Conservation (phyloP, 2,329 filamentous ascomycete genomes). For the Lachnellula subtilissima region DNA sequence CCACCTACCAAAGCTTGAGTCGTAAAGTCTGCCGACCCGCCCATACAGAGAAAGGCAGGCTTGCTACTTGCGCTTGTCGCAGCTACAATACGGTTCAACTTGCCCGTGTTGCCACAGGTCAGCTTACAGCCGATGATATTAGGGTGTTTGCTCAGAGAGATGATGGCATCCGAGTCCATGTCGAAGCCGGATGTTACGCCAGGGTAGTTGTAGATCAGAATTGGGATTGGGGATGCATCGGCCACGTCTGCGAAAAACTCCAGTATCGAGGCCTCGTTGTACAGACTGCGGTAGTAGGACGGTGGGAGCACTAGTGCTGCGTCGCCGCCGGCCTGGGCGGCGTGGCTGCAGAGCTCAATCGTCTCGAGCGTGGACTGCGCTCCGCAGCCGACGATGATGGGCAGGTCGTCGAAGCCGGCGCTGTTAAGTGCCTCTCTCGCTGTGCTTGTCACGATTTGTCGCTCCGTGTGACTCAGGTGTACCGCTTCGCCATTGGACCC, state of each 20-base stretch:
- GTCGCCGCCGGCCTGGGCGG: slow-evolving; percentile 35
- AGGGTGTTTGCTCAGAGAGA: slow-evolving; percentile 28
- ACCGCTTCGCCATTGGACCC: slow-evolving; percentile 44
- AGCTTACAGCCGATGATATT: slow-evolving; percentile 37
- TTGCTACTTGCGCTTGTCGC: slow-evolving; percentile 37
- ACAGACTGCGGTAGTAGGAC: slow-evolving; percentile 35
- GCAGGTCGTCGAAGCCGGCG: slow-evolving; percentile 26
- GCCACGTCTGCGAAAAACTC: slow-evolving; percentile 29
- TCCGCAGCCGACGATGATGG: slow-evolving; percentile 39
- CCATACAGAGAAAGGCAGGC: background rate
- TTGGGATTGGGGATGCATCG: slow-evolving; percentile 36
- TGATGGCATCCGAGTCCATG: slow-evolving; percentile 37
- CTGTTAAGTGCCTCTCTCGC: slow-evolving; percentile 34
- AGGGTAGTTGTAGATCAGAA: slow-evolving; percentile 46
- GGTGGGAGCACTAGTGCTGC: slow-evolving; percentile 37
- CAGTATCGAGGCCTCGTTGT: slow-evolving; percentile 26
- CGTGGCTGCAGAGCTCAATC: slow-evolving; percentile 35
- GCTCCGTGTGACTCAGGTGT: slow-evolving; percentile 37
- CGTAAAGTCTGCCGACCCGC: slow-evolving; percentile 64
- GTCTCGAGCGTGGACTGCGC: slow-evolving; percentile 37
- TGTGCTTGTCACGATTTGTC: slow-evolving; percentile 35
- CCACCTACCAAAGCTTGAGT: slow-evolving; percentile 55
- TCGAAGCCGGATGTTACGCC: slow-evolving; percentile 39
- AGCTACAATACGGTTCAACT: slow-evolving; percentile 43
- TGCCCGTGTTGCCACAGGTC: slow-evolving; percentile 37